A percentile compares a stretch with the other conserved stretches of the same genome.
Conservation (phyloP, 768 basidiomycete genomes). For the Vararia minispora region DNA sequence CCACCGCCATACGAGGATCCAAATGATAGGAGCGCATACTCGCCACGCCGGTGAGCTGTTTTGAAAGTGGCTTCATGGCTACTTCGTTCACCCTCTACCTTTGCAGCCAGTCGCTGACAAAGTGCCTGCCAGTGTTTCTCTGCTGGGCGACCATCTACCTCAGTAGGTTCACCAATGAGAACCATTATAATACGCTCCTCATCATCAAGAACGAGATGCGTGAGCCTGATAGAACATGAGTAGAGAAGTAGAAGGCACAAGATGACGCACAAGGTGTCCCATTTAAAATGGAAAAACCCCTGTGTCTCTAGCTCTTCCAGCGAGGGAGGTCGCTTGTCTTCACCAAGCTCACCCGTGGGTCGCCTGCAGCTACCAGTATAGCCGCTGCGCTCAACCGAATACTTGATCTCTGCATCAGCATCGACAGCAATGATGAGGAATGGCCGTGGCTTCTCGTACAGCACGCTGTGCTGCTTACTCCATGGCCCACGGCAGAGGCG, state of each 20-base stretch:
- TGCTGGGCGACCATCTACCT: not conserved
- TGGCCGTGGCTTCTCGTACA: too few species aligned
- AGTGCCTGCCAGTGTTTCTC: too few species aligned
- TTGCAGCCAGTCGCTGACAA: too few species aligned
- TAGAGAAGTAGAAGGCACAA: not conserved
- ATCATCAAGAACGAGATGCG: not conserved
- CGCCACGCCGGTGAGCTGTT: not conserved
- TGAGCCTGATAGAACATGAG: not conserved
- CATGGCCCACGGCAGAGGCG: too few species aligned
- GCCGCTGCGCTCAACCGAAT: too few species aligned
- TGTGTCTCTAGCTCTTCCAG: not conserved
- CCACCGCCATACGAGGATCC: conserved; percentile 1
- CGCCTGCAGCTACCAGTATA: too few species aligned
- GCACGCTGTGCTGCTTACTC: too few species aligned
- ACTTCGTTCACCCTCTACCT: not conserved
- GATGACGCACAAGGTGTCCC: not conserved
- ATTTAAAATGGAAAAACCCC: not conserved
- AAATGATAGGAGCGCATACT: not conserved
- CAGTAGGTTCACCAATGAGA: not conserved
- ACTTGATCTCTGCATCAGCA: too few species aligned
- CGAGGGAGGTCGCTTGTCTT: too few species aligned
- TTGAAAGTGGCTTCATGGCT: not conserved
- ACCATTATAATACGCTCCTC: not conserved
- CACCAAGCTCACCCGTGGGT: too few species aligned
- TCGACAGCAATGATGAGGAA: too few species aligned